These are phyloP conservation scores for Polygonum maritimum DNA, from an alignment of 148 eudicot genomes.

Conservation along the genomic window DNA sequence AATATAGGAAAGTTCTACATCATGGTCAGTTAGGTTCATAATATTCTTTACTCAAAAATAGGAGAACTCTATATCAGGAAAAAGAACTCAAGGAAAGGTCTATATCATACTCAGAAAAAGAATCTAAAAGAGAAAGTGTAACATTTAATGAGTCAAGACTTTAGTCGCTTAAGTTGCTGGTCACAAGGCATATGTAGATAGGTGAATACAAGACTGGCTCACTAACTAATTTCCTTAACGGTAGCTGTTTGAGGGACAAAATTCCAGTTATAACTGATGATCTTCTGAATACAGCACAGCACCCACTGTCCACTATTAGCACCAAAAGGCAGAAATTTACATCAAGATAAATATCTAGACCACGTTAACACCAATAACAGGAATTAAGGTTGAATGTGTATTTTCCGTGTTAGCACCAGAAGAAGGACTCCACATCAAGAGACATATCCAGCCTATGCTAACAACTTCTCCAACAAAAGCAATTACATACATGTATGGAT, in stretches of 20 bases:
- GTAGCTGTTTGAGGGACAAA: background rate
- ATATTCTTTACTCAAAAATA: too few species aligned
- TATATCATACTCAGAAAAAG: background rate
- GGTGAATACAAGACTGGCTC: background rate
- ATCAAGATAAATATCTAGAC: too few species aligned
- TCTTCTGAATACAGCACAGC: too few species aligned
- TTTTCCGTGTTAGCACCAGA: background rate
- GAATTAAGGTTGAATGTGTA: background rate
- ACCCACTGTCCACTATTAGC: background rate
- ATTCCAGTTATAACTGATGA: background rate
- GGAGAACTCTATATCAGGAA: too few species aligned
- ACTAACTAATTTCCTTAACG: background rate
- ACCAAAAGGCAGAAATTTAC: background rate
- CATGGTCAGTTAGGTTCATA: too few species aligned
- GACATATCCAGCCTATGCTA: background rate
- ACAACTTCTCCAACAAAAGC: background rate
- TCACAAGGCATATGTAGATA: background rate
- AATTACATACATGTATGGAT: background rate
- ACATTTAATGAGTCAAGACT: too few species aligned
- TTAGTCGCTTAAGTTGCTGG: background rate
- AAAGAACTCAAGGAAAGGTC: background rate
- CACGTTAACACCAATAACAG: background rate
- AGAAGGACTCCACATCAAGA: background rate
- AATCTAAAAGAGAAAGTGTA: background rate
- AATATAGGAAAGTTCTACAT: too few species aligned